Base-by-base conservation (phyloP, 305 asterid species). In the Fraxinus floribunda region DNA sequence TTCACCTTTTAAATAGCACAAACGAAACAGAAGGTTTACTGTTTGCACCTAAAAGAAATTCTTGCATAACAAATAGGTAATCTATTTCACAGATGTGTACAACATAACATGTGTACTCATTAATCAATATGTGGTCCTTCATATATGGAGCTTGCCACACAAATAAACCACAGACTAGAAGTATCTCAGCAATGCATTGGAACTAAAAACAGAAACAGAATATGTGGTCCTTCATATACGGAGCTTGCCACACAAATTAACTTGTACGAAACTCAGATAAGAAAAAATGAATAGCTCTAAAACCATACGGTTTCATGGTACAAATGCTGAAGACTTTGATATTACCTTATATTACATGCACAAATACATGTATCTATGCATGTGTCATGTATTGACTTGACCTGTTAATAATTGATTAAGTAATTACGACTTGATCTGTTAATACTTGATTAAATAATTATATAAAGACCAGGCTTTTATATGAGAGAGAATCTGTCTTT, bases 1-100 rank as follows among this genome's bases (percentile, higher is more conserved):
- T 95, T 95, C 77, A 93, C 98, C 98, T 95, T 84, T 84, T 74
- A 83, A 74, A 82, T 36, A 78, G 62, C 36, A 68, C 49, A 81
- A n/a, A 78, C 2, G 52, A 71, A 83, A 78, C 10, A 76, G 77
- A 78, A 39, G 66, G 62, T 73, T 76, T 72, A 78, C 13, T 72
- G 18, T 30, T 22, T 78, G 44, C 52, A 24, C 7, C 74, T 3
- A 66, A 26, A 62, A 80, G 64, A 30, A 55, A 5, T 72, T 2
- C 20, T 52, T n/a, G 49, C 68, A 49, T 7, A 68, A 71, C 74
- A 57, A 39, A 22, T 34, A 75, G 11, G 32, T 70, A 52, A 20
- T 13, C 32, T 84, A 76, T 30, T 78, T 75, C 76, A 60, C 64
- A 18, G 16, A 29, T 70, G 77, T 36, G 72, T 64, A 72, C 32